These are phyloP conservation scores for Henckelia pumila DNA, from an alignment of 257 asterid genomes.

Conservation along the genomic window DNA sequence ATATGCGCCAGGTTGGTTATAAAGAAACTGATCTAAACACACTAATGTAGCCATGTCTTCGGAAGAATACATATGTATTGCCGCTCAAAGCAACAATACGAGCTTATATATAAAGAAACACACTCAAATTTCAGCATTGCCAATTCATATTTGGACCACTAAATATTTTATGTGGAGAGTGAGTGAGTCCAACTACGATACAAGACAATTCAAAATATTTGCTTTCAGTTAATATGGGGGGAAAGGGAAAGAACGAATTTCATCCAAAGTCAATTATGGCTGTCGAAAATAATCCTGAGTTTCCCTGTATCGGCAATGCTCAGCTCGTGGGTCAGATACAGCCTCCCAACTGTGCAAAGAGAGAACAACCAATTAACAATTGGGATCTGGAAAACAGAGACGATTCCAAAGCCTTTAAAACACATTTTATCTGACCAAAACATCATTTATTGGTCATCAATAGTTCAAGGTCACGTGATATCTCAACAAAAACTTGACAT, in stretches of 20 bases:
- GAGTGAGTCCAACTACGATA: conserved; percentile 9
- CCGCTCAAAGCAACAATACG: not conserved
- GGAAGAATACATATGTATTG: not conserved
- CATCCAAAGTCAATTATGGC: not conserved
- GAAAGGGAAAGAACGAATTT: not conserved
- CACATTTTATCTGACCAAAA: not conserved
- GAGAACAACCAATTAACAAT: conserved; percentile 15
- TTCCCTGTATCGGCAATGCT: conserved; percentile 20
- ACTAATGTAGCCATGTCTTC: not conserved
- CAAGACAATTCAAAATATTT: conserved; percentile 1
- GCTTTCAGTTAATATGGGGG: conserved; percentile 24
- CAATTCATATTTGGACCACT: not conserved
- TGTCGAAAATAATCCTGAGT: not conserved
- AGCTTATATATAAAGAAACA: not conserved
- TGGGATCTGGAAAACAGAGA: not conserved
- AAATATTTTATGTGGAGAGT: not conserved
- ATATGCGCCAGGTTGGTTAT: not conserved
- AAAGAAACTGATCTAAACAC: not conserved
- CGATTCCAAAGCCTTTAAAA: not conserved
- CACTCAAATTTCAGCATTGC: not conserved
- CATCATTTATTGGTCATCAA: no score
- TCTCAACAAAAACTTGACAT: not conserved
- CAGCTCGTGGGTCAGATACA: conserved; percentile 41
- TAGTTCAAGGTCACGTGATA: no score
- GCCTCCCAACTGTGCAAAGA: conserved; percentile 81